Percentiles rank a stretch among this genome's conserved stretches.
Evolutionary conservation across 768 basidiomycete species (phyloP).

Genomic region (Boletellus ananiceps): DNA sequence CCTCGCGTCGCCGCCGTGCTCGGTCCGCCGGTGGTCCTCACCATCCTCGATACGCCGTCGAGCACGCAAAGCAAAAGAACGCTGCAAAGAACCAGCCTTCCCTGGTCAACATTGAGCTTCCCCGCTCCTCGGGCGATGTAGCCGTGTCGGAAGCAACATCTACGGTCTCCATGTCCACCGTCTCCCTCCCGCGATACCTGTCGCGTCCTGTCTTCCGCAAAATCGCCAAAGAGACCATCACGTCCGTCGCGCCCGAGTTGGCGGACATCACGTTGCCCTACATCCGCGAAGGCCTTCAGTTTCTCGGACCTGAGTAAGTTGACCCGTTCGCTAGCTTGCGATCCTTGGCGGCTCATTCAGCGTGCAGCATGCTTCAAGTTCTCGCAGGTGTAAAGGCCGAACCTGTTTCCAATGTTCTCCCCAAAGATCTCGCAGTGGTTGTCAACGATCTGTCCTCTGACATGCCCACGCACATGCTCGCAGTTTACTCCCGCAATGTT

Average conservation of each 20-base stretch:
- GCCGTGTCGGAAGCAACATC: constrained; percentile 3
- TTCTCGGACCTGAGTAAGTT: constrained; percentile 27
- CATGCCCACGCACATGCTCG: constrained; percentile 31
- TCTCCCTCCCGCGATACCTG: constrained; percentile 24
- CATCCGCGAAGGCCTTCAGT: constrained; percentile 26
- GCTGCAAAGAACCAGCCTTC: constrained; percentile 9
- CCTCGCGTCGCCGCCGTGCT: constrained; percentile 39
- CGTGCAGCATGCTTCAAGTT: constrained; percentile 27
- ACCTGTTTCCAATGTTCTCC: constrained; percentile 20
- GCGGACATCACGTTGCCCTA: constrained; percentile 20
- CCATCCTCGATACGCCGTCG: constrained; percentile 32
- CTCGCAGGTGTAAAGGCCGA: constrained; percentile 27
- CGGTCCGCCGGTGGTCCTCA: constrained; percentile 28
- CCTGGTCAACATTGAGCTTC: constrained; percentile 29
- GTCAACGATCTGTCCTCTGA: constrained; percentile 30
- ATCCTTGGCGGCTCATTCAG: constrained; percentile 6
- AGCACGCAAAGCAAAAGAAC: constrained; percentile 38
- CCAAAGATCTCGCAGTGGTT: constrained; percentile 22
- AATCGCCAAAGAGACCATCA: constrained; percentile 14
- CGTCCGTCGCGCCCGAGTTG: constrained; percentile 25
- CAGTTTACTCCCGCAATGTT: constrained; percentile 24
- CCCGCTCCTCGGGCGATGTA: constrained; percentile 12
- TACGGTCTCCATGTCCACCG: constrained; percentile 3
- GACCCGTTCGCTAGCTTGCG: rapidly evolving
- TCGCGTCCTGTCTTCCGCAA: constrained; percentile 17